Evolutionary conservation across 768 basidiomycete species (phyloP).

Genomic region (Tylopilus subfusipes): DNA sequence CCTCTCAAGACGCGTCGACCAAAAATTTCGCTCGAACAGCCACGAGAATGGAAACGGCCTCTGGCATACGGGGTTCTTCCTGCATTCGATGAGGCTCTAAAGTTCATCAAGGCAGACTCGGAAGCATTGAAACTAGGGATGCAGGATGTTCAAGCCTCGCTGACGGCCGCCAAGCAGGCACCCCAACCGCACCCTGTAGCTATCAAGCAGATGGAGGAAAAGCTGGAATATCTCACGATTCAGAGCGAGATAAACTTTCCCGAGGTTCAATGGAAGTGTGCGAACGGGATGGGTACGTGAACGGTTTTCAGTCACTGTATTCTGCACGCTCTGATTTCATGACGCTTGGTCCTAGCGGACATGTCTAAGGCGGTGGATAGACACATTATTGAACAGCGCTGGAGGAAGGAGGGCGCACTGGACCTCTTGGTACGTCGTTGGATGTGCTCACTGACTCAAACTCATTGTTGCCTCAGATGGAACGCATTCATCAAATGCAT

Average conservation of each 20-base stretch:
- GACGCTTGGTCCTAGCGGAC: constrained; percentile 44
- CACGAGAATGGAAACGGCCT: constrained; percentile 63
- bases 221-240: constrained; percentile 61
- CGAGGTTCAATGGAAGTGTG: constrained; percentile 71
- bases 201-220: constrained; percentile 45
- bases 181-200: constrained; percentile 33
- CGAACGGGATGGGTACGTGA: constrained; percentile 73
- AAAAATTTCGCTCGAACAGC: constrained; percentile 46
- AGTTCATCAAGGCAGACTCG: constrained; percentile 64
- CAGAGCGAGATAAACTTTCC: constrained; percentile 87
- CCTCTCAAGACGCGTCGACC: constrained; percentile 41
- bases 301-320: neutral
- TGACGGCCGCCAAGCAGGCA: constrained; percentile 22
- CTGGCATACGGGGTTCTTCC: constrained; percentile 61
- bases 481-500: constrained; percentile 87
- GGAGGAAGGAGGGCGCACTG: constrained; percentile 80
- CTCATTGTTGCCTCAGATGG: constrained; percentile 61
- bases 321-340: neutral
- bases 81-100: constrained; percentile 82
- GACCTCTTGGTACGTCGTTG: constrained; percentile 63
- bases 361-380: constrained; percentile 68
- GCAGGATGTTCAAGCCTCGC: constrained; percentile 16
- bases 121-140: constrained; percentile 37
- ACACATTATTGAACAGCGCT: constrained; percentile 78
- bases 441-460: neutral